Evolutionary conservation across 1,139 yeast genomes (phyloP), one percentile per base, ranked within the genome.

Genomic region (Eremothecium sinecaudum): DNA sequence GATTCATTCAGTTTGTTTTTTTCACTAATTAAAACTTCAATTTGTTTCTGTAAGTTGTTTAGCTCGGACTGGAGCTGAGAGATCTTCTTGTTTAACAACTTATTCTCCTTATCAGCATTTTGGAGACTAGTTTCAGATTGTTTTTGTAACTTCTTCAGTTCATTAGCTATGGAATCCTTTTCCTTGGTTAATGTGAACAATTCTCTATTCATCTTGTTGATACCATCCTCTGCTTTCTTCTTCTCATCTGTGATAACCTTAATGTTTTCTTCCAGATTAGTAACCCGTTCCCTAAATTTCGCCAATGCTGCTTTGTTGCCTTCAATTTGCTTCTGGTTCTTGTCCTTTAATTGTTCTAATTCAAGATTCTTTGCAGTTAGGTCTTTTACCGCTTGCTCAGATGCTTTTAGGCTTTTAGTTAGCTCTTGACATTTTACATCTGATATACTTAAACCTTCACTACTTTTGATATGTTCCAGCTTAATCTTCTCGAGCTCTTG

Each of bases 171-270:
- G 1, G 69, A 70, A 2, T 68, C 72, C 40, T 77, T 77, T 22
- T 74, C 75, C 39, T 73, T 73, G 1, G 75, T 69, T 27, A 84
- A 61, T 27, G 71, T 71, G 53, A 84, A 73, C 24, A 87, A 62
- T 44, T 86, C 96, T 29, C 90, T 66, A 39, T 79, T 80, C 94
- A 87, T 83, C 47, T 84, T 84, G 53, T 84, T 87, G 37, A 87
- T 79, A 4, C 94, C 96, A 41, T 75, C 78, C 48, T 87, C 96
- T 1, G 90, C 82, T 43, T 74, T 79, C 18, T 68, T 66, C 47
- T 79, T 81, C 7, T 71, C 73, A 21, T 24, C 23, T 5, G 37
- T 35, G 5, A 45, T 28, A 2, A 32, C 39, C 11, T 37, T 36
- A 12, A 58, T 34, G n/a, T 50, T 48, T 9, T 36, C 40, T 4